phyloP scores from a whole-genome alignment of 768 basidiomycete species.

The Artomyces pyxidatus region DNA sequence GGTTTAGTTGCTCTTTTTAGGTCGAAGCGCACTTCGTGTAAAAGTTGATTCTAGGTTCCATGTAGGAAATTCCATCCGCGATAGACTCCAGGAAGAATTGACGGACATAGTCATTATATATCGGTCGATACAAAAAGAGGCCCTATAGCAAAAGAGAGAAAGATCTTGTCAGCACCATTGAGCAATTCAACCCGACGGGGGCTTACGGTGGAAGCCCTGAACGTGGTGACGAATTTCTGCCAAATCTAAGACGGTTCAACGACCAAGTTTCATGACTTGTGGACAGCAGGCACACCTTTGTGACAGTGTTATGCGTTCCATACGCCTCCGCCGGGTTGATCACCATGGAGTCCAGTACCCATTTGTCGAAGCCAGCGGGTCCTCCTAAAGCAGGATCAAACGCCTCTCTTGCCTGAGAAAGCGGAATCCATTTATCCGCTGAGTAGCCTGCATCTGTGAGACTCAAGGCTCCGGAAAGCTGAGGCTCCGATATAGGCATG shows the following conservation, averaged over 20 bases:
- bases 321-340: slow-evolving; percentile 71
- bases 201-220: slow-evolving; percentile 39
- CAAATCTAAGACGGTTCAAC: slow-evolving; percentile 46
- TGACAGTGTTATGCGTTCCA: slow-evolving; percentile 59
- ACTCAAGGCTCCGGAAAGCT: slow-evolving; percentile 17
- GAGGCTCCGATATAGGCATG: slow-evolving; percentile 32
- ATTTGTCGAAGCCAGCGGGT: slow-evolving; percentile 57
- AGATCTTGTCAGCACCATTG: not conserved
- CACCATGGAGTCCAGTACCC: slow-evolving; percentile 50
- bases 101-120: slow-evolving; percentile 52
- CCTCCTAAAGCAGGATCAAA: slow-evolving; percentile 51
- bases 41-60: slow-evolving; percentile 65
- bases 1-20: too few relatives aligned
- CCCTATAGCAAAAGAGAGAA: slow-evolving; percentile 14
- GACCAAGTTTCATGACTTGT: not conserved
- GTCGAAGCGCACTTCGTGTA: too few relatives aligned
- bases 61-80: slow-evolving; percentile 64
- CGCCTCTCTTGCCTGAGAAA: slow-evolving; percentile 42
- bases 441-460: slow-evolving; percentile 38
- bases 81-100: slow-evolving; percentile 55
- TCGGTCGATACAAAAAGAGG: slow-evolving; percentile 42
- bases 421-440: slow-evolving; percentile 44
- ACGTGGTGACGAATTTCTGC: slow-evolving; percentile 59
- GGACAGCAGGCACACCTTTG: slow-evolving; percentile 37
- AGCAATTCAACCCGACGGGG: too few relatives aligned